A percentile compares a stretch with the other conserved stretches of the same genome.
These are phyloP conservation scores for Trebouxia sp. DNA, from an alignment of 139 green algal species.

Conservation along the genomic window DNA sequence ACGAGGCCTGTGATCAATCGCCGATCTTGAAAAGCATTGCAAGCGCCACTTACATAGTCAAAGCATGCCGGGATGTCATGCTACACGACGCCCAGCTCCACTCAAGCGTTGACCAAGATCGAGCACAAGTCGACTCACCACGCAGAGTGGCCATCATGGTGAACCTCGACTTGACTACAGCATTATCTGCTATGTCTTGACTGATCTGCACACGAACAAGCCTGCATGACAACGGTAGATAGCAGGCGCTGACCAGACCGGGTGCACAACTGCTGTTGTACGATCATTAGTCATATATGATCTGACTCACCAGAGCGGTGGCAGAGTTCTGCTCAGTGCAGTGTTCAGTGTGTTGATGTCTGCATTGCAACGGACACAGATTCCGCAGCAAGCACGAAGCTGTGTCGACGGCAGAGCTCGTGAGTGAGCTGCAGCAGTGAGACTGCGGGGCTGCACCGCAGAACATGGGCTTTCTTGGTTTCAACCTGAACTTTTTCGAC, in stretches of 20 bases:
- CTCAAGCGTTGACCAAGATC: not conserved
- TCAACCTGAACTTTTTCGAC: slow-evolving; percentile 49
- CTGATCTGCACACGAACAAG: too few species aligned
- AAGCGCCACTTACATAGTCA: not conserved
- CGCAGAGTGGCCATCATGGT: not conserved
- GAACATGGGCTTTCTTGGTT: slow-evolving; percentile 43
- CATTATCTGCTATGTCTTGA: too few species aligned
- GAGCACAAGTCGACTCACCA: too few species aligned
- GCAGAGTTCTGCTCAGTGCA: not conserved
- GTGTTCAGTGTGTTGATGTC: not conserved
- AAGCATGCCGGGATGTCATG: too few species aligned
- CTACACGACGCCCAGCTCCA: not conserved
- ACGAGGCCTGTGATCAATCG: slow-evolving; percentile 55
- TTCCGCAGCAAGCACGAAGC: not conserved
- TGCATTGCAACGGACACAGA: not conserved
- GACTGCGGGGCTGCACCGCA: not conserved
- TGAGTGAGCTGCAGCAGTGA: not conserved
- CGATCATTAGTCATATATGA: not conserved
- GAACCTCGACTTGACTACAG: too few species aligned
- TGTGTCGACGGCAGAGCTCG: not conserved
- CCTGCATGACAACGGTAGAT: too few species aligned
- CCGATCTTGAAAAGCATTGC: too few species aligned
- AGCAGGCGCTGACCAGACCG: too few species aligned
- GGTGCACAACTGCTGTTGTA: not conserved
- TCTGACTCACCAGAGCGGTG: not conserved